A percentile compares a stretch with the other conserved stretches of the same genome.
Conservation (phyloP, 768 basidiomycete species). For the Gelatoporia subvermispora region DNA sequence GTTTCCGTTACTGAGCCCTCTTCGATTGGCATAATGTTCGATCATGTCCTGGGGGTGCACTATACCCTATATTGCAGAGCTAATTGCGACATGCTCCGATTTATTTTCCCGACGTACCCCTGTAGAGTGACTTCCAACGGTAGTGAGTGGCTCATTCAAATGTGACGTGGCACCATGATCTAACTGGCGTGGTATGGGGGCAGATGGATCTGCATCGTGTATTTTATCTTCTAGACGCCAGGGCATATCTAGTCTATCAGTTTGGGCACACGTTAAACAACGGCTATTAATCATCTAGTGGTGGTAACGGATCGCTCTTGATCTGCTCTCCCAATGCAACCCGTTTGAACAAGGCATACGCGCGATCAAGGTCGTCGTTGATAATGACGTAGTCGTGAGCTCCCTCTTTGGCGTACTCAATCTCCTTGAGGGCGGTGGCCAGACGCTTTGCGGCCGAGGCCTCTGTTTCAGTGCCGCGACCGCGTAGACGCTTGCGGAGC, state of each 20-base stretch:
- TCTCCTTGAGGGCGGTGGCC: slow-evolving; percentile 70
- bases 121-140: too few species aligned
- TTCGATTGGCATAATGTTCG: not conserved
- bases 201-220: not conserved
- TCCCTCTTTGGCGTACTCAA: slow-evolving; percentile 76
- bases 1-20: slow-evolving; percentile 46
- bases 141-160: too few species aligned
- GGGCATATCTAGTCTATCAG: not conserved
- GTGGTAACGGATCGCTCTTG: slow-evolving; percentile 61
- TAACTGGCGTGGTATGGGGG: too few species aligned
- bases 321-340: slow-evolving; percentile 69
- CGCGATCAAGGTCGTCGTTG: slow-evolving; percentile 84
- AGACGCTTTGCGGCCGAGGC: slow-evolving; percentile 71
- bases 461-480: slow-evolving; percentile 82
- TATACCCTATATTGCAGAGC: too few species aligned
- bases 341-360: slow-evolving; percentile 71
- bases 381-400: slow-evolving; percentile 82
- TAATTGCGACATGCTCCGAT: too few species aligned
- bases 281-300: slow-evolving; percentile 47
- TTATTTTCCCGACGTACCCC: too few species aligned
- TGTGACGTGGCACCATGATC: too few species aligned
- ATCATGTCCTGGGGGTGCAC: too few species aligned
- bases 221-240: not conserved
- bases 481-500: slow-evolving; percentile 65
- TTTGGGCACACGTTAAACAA: too few species aligned